These are phyloP conservation scores for Neonectria punicea DNA, from an alignment of 2,329 filamentous ascomycete species.

Conservation along the genomic window DNA sequence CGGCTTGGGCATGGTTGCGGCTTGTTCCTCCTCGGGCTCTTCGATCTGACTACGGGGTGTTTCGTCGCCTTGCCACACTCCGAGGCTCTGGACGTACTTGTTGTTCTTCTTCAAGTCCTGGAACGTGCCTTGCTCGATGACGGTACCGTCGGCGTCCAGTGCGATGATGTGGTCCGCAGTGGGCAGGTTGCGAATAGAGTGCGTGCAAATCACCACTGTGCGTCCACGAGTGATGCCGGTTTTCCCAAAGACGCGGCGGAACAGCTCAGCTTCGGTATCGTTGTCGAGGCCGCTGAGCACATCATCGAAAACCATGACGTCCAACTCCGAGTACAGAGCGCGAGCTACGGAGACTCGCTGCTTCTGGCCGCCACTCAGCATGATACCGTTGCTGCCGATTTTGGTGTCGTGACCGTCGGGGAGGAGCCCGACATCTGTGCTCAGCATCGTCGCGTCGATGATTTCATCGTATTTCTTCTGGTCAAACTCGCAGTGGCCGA, in stretches of 20 bases:
- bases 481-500: constrained; percentile 48
- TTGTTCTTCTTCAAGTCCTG: constrained; percentile 43
- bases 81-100: constrained; percentile 53
- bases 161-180: constrained; percentile 59
- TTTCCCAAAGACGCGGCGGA: constrained; percentile 54
- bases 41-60: neutral
- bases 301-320: constrained; percentile 59
- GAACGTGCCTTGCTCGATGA: constrained; percentile 55
- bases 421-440: constrained; percentile 45
- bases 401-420: constrained; percentile 50
- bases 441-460: constrained; percentile 48
- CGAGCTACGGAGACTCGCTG: constrained; percentile 54
- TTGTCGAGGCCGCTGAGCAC: constrained; percentile 56
- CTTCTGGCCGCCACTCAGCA: constrained; percentile 55
- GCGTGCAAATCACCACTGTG: constrained; percentile 55
- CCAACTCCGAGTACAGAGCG: constrained; percentile 54
- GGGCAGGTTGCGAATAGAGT: constrained; percentile 47
- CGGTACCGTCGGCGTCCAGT: constrained; percentile 51
- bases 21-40: neutral
- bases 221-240: constrained; percentile 52
- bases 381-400: constrained; percentile 55
- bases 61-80: constrained; percentile 40
- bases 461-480: constrained; percentile 48
- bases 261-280: constrained; percentile 56
- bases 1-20: neutral